A percentile compares a stretch with the other conserved stretches of the same genome.
These are phyloP conservation scores for Exophiala oligosperma DNA, from an alignment of 2,329 filamentous ascomycete species.

Conservation along the genomic window DNA sequence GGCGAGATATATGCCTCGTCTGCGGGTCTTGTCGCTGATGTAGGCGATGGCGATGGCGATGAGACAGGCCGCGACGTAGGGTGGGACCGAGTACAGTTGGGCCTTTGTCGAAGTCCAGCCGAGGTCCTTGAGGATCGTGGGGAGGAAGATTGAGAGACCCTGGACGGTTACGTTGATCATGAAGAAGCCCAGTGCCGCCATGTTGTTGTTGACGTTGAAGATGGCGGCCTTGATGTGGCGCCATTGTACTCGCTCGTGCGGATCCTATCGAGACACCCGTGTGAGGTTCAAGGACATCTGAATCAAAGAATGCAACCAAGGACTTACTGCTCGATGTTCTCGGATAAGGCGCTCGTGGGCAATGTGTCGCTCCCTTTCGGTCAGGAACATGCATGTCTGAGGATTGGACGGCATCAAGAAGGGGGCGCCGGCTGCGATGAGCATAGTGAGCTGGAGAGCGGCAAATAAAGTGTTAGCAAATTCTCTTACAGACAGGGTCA, in stretches of 20 bases:
- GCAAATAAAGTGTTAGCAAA: neutral
- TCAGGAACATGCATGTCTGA: neutral
- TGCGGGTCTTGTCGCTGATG: constrained; percentile 72
- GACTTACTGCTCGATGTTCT: constrained; percentile 10
- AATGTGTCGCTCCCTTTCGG: constrained; percentile 12
- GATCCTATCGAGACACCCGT: constrained; percentile 4
- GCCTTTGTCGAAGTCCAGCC: constrained; percentile 52
- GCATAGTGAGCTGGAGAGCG: constrained; percentile 36
- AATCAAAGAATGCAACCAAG: neutral
- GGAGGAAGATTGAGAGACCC: constrained; percentile 38
- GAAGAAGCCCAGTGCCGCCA: constrained; percentile 18
- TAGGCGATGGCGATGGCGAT: constrained; percentile 70
- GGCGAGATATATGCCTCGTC: constrained; percentile 73
- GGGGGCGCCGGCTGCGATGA: constrained; percentile 43
- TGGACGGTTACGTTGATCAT: constrained; percentile 36
- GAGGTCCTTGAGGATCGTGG: constrained; percentile 42
- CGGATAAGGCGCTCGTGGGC: constrained; percentile 14
- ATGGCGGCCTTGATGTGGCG: constrained; percentile 22
- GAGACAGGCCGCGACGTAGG: constrained; percentile 69
- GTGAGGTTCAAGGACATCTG: neutral
- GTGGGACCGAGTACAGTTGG: constrained; percentile 73
- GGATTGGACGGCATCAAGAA: constrained; percentile 36
- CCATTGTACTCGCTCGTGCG: constrained; percentile 13
- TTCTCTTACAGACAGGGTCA: neutral
- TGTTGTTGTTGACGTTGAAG: constrained; percentile 25